Percentiles rank a stretch among this genome's conserved stretches.
Evolutionary conservation across 2,329 filamentous ascomycete genomes (phyloP).

Genomic region (Kalmusia sp.): DNA sequence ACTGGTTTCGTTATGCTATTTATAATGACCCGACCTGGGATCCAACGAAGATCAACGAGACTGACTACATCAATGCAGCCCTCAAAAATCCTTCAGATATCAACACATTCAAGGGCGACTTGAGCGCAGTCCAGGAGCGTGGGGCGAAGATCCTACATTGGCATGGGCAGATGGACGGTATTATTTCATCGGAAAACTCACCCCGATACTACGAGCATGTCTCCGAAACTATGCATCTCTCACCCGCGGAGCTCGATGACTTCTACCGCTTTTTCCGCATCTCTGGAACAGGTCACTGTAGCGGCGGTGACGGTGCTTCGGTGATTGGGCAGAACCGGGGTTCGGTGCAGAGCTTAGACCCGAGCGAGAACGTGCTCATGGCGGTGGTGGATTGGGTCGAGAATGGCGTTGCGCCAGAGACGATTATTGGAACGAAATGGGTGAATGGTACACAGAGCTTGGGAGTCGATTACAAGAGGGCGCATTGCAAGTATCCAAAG

Average conservation of each 20-base stretch:
- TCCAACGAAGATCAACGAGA: conserved; percentile 43
- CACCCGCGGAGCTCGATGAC: conserved; percentile 44
- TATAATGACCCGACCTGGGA: conserved; percentile 55
- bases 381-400: conserved; percentile 59
- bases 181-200: conserved; percentile 55
- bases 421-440: conserved; percentile 39
- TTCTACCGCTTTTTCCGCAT: conserved; percentile 62
- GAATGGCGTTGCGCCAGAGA: conserved; percentile 50
- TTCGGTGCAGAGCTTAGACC: conserved; percentile 36
- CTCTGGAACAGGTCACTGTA: conserved; percentile 61
- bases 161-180: conserved; percentile 53
- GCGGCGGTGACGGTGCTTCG: conserved; percentile 55
- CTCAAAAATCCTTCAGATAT: conserved; percentile 47
- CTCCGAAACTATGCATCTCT: conserved; percentile 50
- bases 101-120: conserved; percentile 52
- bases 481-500: conserved; percentile 48
- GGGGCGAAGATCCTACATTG: conserved; percentile 57
- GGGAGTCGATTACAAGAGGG: conserved; percentile 42
- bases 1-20: conserved; percentile 59
- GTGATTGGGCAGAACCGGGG: conserved; percentile 37
- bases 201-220: conserved; percentile 59
- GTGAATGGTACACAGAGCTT: conserved; percentile 34
- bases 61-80: conserved; percentile 51
- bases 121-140: conserved; percentile 42
- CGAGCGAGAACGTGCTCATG: conserved; percentile 54